Base-by-base conservation (phyloP, 2,329 filamentous ascomycete species). In the Cordyceps tenuipes region DNA sequence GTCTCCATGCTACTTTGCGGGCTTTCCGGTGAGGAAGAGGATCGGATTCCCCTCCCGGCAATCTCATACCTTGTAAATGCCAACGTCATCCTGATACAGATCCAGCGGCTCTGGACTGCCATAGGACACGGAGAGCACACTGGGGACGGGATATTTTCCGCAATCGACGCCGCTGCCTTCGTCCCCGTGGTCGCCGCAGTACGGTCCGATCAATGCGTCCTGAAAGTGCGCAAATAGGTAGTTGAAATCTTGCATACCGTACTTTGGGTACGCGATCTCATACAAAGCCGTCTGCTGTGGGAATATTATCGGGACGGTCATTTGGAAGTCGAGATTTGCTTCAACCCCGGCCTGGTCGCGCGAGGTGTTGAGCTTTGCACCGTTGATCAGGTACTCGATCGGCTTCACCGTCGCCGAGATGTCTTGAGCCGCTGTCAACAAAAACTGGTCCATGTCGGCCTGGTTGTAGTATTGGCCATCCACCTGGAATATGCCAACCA, bases 271-370 rank as follows among this genome's bases (percentile, higher is more conserved):
- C 60, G 67, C 67, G 17, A 66, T 34, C 46, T 57, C 47, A 12
- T 49, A 57, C 9, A 50, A 12, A 67, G 34, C 9, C 34, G 65
- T 72, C 78, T 2, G 77, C 65, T 82, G 79, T 1, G 80, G 80
- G 67, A 76, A 81, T 64, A 82, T 76, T 57, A 82, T 69, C 0
- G 79, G 76, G 60, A 77, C 77, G 21, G 72, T 70, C 31, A 78
- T 71, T 61, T 78, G 67, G 59, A 82, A 79, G 64, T 82, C 80
- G 12, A 82, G 73, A 49, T 77, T 74, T 3, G 73, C 70, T 61
- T 80, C 78, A 9, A 65, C 65, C 2, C 75, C 75, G 1, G 71
- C 72, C 4, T 64, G 5, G 15, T 15, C 13, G 1, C n/a, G 53
- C 13, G 31, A 5, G 3, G 21, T 48, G 21, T 63, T 62, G 0